A percentile compares a stretch with the other conserved stretches of the same genome.
Conservation (phyloP, 202 grass and related monocot species). For the Schoenoplectus triqueter region DNA sequence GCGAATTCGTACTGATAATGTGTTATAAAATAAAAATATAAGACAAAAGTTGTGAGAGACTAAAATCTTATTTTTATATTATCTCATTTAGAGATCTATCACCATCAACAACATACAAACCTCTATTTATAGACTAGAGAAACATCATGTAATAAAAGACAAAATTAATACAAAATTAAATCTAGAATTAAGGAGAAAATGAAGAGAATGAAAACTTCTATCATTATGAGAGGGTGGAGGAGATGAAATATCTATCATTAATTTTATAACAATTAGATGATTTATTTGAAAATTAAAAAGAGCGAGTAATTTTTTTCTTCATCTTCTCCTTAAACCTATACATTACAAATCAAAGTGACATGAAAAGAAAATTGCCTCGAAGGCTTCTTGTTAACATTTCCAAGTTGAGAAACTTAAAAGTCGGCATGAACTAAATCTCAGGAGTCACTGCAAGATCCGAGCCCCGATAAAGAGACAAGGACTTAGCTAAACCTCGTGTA, state of each 20-base stretch:
- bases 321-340: not conserved
- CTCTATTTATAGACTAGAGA: too few relatives aligned
- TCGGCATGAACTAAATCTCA: slow-evolving; percentile 40
- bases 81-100: too few relatives aligned
- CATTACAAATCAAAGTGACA: not conserved
- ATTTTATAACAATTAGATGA: not conserved
- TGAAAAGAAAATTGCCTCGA: slow-evolving; percentile 17
- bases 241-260: not conserved
- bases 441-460: slow-evolving; percentile 37
- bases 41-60: too few relatives aligned
- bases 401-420: slow-evolving; percentile 7
- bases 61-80: too few relatives aligned
- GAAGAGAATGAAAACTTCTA: too few relatives aligned
- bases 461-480: slow-evolving; percentile 19
- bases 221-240: too few relatives aligned
- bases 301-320: not conserved
- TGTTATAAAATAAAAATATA: too few relatives aligned
- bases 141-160: too few relatives aligned
- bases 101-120: too few relatives aligned
- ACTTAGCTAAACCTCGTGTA: slow-evolving; percentile 38
- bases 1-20: too few relatives aligned
- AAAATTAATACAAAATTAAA: too few relatives aligned
- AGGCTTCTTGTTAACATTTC: not conserved
- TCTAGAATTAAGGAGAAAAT: too few relatives aligned
- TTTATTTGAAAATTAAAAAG: slow-evolving; percentile 4